These are phyloP conservation scores for Coniochaeta sp. DNA, from an alignment of 2,329 filamentous ascomycete species.

Conservation along the genomic window DNA sequence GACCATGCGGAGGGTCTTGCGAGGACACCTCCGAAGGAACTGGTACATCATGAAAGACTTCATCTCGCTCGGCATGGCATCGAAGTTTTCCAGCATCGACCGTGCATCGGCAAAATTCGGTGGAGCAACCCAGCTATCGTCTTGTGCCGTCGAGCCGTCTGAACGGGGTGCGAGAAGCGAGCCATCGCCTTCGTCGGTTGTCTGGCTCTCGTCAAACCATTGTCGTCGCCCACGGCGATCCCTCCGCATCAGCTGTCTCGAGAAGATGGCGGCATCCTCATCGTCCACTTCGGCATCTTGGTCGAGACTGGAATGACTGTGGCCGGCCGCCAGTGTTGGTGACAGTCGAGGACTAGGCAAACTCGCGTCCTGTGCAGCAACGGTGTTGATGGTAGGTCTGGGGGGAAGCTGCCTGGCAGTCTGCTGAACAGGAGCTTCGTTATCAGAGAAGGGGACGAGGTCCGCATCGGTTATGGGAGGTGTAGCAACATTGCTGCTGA, in stretches of 20 bases:
- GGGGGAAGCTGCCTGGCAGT: slow-evolving; percentile 38
- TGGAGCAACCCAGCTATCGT: slow-evolving; percentile 20
- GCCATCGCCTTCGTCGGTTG: slow-evolving; percentile 27
- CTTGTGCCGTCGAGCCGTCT: slow-evolving; percentile 18
- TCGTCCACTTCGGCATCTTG: slow-evolving; percentile 37
- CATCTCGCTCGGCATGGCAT: slow-evolving; percentile 83
- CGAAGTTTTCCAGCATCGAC: slow-evolving; percentile 80
- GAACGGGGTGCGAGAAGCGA: slow-evolving; percentile 17
- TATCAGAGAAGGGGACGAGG: slow-evolving; percentile 50
- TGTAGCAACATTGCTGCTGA: slow-evolving; percentile 60
- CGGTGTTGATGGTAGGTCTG: slow-evolving; percentile 56
- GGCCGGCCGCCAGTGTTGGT: slow-evolving; percentile 73
- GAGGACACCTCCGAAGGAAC: slow-evolving; percentile 77
- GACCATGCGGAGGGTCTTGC: slow-evolving; percentile 82
- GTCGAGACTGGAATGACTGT: slow-evolving; percentile 35
- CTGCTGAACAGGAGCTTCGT: slow-evolving; percentile 41
- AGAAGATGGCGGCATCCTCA: slow-evolving; percentile 23
- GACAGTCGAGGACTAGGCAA: slow-evolving; percentile 92
- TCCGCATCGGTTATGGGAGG: slow-evolving; percentile 71
- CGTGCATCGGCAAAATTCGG: slow-evolving; percentile 68
- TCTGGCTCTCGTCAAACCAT: slow-evolving; percentile 34
- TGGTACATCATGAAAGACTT: slow-evolving; percentile 98
- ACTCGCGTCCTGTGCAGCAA: slow-evolving; percentile 78
- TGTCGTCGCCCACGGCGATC: slow-evolving; percentile 20
- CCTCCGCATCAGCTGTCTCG: slow-evolving; percentile 23